Evolutionary conservation across 768 basidiomycete genomes (phyloP), one percentile per base, ranked within the genome.

Genomic region (Cystofilobasidium ferigula): DNA sequence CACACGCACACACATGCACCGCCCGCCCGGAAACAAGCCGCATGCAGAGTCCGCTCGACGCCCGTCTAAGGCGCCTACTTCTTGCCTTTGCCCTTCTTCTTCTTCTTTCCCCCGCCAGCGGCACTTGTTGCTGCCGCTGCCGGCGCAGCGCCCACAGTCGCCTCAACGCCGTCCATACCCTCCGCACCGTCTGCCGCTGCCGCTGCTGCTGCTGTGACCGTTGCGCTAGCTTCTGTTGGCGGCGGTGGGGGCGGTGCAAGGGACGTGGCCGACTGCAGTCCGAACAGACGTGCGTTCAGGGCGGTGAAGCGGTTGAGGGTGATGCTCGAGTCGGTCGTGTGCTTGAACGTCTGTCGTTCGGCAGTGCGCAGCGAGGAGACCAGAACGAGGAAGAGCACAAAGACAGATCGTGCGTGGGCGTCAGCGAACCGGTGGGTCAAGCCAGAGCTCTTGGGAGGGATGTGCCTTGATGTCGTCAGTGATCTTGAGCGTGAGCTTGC

Each of bases 271-370:
- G 58, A 30, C 67, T 63, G 63, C 34, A 43, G 30, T n/a, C 22
- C 38, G 28, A 68, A 38, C 26, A 68, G 36, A 6, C 28, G 26
- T 5, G 51, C 28, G 74, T 94, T 95, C 68, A 98, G 81, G 9
- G 86, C 82, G 76, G 97, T 92, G 78, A 98, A 97, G 71, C 93
- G 87, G 80, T 97, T 95, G 69, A 98, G 85, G 78, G 89, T 90
- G 74, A 94, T 86, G 59, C 88, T 89, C 3, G 92, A 95, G 71
- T 86, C 85, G 1, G 93, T 94, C 77, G 93, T 91, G 81, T 94
- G 97, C 77, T 93, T 95, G 71, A 97, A 81, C 75, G 91, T 94
- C 94, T 98, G 74, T 13, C 16, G 22, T 24, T 3, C 2, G 3
- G 2, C 22, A 22, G 45, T 47, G 1, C 8, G 54, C 62, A 30